Evolutionary conservation across 768 basidiomycete species (phyloP).

Genomic region (Collybia mongolica): DNA sequence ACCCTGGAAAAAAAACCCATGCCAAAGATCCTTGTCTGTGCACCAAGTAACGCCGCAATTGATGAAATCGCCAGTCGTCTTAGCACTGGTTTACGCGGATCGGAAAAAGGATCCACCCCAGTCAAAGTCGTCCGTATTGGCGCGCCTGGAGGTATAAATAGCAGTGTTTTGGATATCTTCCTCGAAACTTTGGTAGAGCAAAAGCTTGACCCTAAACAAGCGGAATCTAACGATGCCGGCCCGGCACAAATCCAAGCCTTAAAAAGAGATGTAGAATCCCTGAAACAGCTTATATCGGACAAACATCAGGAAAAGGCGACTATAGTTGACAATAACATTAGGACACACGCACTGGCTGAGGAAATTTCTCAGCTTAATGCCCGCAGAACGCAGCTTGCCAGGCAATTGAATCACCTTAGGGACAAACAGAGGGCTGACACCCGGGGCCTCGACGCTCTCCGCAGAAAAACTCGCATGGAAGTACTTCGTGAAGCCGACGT

Average conservation of each 20-base stretch:
- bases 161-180: constrained; percentile 80
- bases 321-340: constrained; percentile 56
- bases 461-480: constrained; percentile 69
- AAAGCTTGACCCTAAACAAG: constrained; percentile 51
- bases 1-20: constrained; percentile 40
- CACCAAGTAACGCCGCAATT: constrained; percentile 97
- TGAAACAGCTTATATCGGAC: constrained; percentile 56
- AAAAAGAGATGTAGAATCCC: constrained; percentile 64
- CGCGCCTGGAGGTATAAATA: constrained; percentile 67
- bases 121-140: constrained; percentile 93
- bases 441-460: constrained; percentile 79
- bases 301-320: constrained; percentile 59
- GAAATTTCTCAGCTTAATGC: constrained; percentile 67
- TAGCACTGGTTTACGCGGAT: constrained; percentile 69
- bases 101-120: constrained; percentile 48
- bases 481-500: constrained; percentile 90
- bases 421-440: constrained; percentile 82
- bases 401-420: constrained; percentile 71
- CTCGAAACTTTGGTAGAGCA: constrained; percentile 85
- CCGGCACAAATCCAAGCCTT: constrained; percentile 57
- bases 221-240: constrained; percentile 38
- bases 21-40: constrained; percentile 82
- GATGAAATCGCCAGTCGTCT: constrained; percentile 92
- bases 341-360: constrained; percentile 56
- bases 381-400: constrained; percentile 61